Evolutionary conservation across 768 basidiomycete genomes (phyloP).

Genomic region (Ramaria sp.): DNA sequence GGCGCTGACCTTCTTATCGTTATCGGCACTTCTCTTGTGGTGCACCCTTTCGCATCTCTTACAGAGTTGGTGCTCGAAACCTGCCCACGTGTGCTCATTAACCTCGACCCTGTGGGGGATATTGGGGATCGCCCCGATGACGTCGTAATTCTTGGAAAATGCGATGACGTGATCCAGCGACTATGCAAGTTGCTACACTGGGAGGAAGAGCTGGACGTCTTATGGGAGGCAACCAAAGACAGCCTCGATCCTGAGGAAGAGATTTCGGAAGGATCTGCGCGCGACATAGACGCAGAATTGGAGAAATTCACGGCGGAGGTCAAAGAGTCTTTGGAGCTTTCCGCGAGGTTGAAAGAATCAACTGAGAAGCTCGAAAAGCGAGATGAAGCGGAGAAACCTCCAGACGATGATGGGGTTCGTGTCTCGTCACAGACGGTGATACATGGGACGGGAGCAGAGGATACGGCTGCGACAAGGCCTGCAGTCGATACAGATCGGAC

Average conservation of each 20-base stretch:
- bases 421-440: too few species aligned
- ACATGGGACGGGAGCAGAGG: too few species aligned
- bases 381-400: not conserved
- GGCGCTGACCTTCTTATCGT: slow-evolving; percentile 83
- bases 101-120: slow-evolving; percentile 71
- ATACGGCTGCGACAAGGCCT: too few species aligned
- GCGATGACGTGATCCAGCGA: slow-evolving; percentile 54
- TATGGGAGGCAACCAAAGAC: slow-evolving; percentile 45
- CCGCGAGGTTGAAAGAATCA: slow-evolving; percentile 1
- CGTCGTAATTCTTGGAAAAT: slow-evolving; percentile 55
- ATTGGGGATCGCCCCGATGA: slow-evolving; percentile 46
- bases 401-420: too few species aligned
- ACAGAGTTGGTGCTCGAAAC: slow-evolving; percentile 38
- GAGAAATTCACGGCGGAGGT: slow-evolving; percentile 25
- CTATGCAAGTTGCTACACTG: slow-evolving; percentile 66
- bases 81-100: slow-evolving; percentile 83
- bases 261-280: slow-evolving; percentile 1
- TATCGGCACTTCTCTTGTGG: slow-evolving; percentile 82
- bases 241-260: slow-evolving; percentile 15
- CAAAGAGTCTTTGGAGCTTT: slow-evolving; percentile 19
- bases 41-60: slow-evolving; percentile 81
- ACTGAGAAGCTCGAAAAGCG: not conserved
- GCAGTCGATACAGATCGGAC: too few species aligned
- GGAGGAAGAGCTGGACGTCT: slow-evolving; percentile 46
- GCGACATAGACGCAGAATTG: slow-evolving; percentile 21